Conservation (phyloP, 2,329 filamentous ascomycete species). For the Neopestalotiopsis rosae region DNA sequence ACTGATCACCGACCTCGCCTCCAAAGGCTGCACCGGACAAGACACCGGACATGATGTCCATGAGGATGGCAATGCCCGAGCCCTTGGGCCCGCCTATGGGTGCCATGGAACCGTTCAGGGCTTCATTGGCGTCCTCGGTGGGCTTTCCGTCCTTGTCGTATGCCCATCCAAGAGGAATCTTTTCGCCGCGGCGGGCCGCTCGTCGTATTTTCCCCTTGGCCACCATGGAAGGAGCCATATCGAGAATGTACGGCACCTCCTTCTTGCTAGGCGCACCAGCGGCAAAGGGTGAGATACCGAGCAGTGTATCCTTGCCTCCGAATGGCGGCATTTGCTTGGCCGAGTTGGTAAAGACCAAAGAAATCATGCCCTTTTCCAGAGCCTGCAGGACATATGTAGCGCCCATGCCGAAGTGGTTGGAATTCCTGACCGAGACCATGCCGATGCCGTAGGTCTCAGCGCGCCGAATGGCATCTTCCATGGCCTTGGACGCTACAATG, state of each 20-base stretch:
- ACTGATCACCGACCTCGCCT: not conserved
- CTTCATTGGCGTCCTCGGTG: not conserved
- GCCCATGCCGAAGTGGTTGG: constrained; percentile 1
- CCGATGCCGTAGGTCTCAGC: not conserved
- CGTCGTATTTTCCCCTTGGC: not conserved
- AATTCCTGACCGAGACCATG: not conserved
- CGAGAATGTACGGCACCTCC: not conserved
- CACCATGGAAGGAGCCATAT: not conserved
- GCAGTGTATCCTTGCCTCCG: not conserved
- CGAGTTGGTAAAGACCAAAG: not conserved
- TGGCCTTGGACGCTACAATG: not conserved
- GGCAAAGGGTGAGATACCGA: not conserved
- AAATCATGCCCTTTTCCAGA: constrained; percentile 2
- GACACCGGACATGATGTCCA: constrained; percentile 5
- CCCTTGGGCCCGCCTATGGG: not conserved
- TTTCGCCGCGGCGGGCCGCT: not conserved
- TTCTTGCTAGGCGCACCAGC: not conserved
- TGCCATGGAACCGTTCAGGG: not conserved
- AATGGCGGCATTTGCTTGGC: not conserved
- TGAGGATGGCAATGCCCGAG: not conserved
- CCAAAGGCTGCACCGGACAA: not conserved
- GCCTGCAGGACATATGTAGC: not conserved
- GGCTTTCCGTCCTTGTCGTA: not conserved
- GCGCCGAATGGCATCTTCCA: not conserved
- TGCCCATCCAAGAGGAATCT: not conserved